Evolutionary conservation across 495 filamentous ascomycete genomes (phyloP), one percentile per base, ranked within the genome.

Genomic region (Lentithecium fluviatile): DNA sequence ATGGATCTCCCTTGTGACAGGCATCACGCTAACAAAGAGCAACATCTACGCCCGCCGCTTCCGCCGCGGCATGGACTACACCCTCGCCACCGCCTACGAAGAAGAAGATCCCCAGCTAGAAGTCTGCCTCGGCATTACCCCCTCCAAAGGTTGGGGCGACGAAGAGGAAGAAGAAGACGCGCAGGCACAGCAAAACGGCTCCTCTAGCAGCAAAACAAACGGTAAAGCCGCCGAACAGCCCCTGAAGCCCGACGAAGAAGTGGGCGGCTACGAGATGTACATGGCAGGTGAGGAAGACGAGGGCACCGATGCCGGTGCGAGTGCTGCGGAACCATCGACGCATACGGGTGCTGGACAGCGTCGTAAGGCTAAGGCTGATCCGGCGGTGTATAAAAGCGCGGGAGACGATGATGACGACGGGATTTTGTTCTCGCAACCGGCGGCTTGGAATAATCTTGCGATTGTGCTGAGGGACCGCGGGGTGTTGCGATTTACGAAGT

Each of bases 401-500:
- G 77, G 77, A 2, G 84, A 80, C 25, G 85, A 79, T 2, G 84
- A 84, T n/a, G 91, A 93, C 40, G 93, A 96, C 68, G 90, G 89
- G 20, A 88, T 97, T 54, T 80, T 97, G 12, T 95, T 97, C 77
- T 89, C 85, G 70, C 90, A 88, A 71, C 86, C 89, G 0, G 88
- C 91, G 0, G 78, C 84, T 10, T 98, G 93, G 92, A 97, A 97
- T 73, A 86, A 84, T 42, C 79, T 97, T 73, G 88, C 83, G 65
- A 82, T 99, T 45, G 95, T 97, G 13, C 76, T 99, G 45, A 82
- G 95, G 46, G 94, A 99, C 70, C 82, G 81, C 51, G 91, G 89
- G 7, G 86, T 88, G 7, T 79, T 98, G 68, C 83, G 87, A 75
- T 97, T 97, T 71, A 91, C 97, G 69, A 99, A 97, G 79, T 99